Percentiles rank a stretch among this genome's conserved stretches.
Conservation (phyloP, 192 early-diverging fungal species). For the Bifiguratus adelaidae region DNA sequence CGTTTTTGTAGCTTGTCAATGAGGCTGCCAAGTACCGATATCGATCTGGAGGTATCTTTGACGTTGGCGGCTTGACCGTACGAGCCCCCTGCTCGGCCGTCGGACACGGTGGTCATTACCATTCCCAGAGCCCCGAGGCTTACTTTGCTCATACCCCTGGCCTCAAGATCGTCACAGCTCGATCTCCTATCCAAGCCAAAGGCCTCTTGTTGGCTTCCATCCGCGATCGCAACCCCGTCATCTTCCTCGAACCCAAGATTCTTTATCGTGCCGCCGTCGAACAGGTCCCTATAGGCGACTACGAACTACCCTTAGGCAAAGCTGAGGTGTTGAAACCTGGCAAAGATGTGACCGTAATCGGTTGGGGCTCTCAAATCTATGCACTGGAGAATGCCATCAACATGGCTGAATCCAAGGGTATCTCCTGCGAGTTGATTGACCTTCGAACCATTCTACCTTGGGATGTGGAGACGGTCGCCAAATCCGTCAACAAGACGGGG, state of each 20-base stretch:
- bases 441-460: conserved; percentile 83
- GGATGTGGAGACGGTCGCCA: conserved; percentile 81
- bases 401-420: conserved; percentile 72
- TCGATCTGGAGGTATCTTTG: conserved; percentile 85
- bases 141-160: conserved; percentile 94
- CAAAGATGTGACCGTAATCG: conserved; percentile 83
- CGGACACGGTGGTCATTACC: conserved; percentile 96
- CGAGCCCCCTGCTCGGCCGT: conserved; percentile 88
- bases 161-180: conserved; percentile 83
- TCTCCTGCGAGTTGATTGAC: conserved; percentile 89
- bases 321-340: conserved; percentile 82
- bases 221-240: conserved; percentile 85
- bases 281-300: conserved; percentile 88
- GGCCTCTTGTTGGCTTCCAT: conserved; percentile 85
- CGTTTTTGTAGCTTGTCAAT: conserved; percentile 64
- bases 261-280: conserved; percentile 94
- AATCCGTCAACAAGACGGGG: conserved; percentile 91
- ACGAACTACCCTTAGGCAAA: conserved; percentile 80
- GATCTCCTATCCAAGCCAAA: conserved; percentile 92
- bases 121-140: conserved; percentile 89
- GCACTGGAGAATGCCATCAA: conserved; percentile 85
- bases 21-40: conserved; percentile 98
- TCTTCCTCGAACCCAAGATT: conserved; percentile 96
- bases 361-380: conserved; percentile 90
- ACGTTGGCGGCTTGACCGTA: conserved; percentile 84